Base-by-base conservation (phyloP, 257 asterid genomes). In the Plantago major region DNA sequence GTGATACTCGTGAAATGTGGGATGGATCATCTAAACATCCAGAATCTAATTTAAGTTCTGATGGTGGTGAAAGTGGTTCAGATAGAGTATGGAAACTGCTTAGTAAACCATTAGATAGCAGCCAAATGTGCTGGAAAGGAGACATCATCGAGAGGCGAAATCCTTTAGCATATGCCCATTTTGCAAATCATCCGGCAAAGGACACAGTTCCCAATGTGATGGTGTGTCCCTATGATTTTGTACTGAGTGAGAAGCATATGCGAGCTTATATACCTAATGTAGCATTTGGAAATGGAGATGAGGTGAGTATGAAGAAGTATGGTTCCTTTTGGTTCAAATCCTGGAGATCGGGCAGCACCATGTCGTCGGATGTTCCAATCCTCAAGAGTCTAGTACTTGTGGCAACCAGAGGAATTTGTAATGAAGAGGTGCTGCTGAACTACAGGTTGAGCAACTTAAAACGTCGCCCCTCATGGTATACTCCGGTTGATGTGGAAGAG, bases 281-380 rank as follows among this genome's bases (percentile, higher is more conserved):
- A 42, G 62, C 86, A n/a, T 89, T 86, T 72, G 96, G 95, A 62
- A 71, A 73, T 9, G 93, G 78, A 14, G 82, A 74, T n/a, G 90
- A 85, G 44, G 83, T 69, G 14, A 62, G 64, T 4, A 86, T 78
- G 91, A 89, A 51, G 77, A 84, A 82, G 65, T 80, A 81, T 12
- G 95, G 96, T 40, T 86, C 78, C 61, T 92, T 92, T 65, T 83
- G 95, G 97, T 86, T 89, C 70, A 92, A 89, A 73, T 70, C 96
- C 3, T 79, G 91, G 97, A 84, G 79, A 72, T 74, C 95, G 12
- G 79, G 71, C 43, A 65, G 50, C 67, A 28, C 3, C 9, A 72
- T 18, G 18, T 37, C 75, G 3, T 37, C 75, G 3, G 78, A 65
- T 44, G 66, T 69, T 38, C 94, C 95, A 3, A 9, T 82, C 55